Conservation (phyloP, 129 eudicot species). For the Flaveria brownii region DNA sequence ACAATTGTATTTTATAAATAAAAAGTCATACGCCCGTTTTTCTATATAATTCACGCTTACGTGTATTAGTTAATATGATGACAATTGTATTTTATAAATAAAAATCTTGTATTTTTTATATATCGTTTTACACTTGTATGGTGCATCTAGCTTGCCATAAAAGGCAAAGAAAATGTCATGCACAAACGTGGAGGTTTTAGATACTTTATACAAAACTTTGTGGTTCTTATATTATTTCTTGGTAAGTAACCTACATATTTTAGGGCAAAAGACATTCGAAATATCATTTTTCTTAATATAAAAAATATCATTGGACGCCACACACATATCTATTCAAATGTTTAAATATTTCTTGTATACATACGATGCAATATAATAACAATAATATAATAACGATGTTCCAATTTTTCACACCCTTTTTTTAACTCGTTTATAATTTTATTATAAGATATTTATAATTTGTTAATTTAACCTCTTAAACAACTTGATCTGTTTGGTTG, state of each 20-base stretch:
- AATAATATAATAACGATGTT: too few species aligned
- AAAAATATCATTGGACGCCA: neutral
- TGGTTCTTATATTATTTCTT: constrained; percentile 18
- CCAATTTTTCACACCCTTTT: too few species aligned
- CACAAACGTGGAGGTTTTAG: constrained; percentile 31
- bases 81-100: constrained; percentile 3
- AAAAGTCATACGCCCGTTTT: neutral
- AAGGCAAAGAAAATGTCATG: constrained; percentile 23
- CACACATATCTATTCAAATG: neutral
- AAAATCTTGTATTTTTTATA: neutral
- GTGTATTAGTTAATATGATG: neutral
- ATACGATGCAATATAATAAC: too few species aligned
- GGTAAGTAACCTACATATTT: constrained; percentile 38
- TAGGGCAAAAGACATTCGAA: neutral
- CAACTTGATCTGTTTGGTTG: too few species aligned
- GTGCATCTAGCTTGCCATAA: constrained; percentile 26
- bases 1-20: constrained; percentile 1
- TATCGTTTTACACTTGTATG: constrained; percentile 2
- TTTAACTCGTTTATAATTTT: too few species aligned
- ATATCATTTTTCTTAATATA: neutral
- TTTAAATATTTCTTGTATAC: too few species aligned
- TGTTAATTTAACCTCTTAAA: too few species aligned
- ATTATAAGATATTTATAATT: too few species aligned
- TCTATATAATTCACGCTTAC: neutral
- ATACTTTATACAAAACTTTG: constrained; percentile 8